Base-by-base conservation (phyloP, 2,329 filamentous ascomycete genomes). In the Colletotrichum destructivum region DNA sequence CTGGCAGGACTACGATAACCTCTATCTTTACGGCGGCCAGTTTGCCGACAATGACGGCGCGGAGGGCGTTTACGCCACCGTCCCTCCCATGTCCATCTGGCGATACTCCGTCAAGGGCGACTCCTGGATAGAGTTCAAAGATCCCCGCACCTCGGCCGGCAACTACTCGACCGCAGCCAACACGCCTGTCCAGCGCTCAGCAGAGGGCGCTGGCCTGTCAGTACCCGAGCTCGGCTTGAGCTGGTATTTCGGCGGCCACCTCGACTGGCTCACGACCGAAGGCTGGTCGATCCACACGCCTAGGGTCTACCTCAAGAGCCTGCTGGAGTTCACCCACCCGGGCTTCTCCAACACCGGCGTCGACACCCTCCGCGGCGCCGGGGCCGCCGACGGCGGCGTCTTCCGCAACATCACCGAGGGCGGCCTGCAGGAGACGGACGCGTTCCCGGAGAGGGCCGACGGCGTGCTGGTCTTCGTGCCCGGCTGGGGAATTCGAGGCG, bases 241-340 rank as follows among this genome's bases (percentile, higher is more conserved):
- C 42, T 95, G 90, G 85, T 95, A 94, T 79, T 95, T 95, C 80
- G 93, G 92, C 35, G 93, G 93, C 0, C 93, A 95, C 79, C 82
- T 93, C 7, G 93, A 95, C 78, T 78, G 81, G 77, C 82, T 82
- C 13, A 89, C 87, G 5, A 91, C 86, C 0, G 81, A 79, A 0
- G 92, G 90, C 15, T 95, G 93, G 93, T 90, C 90, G n/a, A 87
- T 88, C 62, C 86, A 89, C 64, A 85, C 89, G 26, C 81, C 84
- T 0, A 85, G 92, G 6, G 84, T 94, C 1, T 95, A 95, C 78
- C 82, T 95, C 54, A 94, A 91, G 81, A 93, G 91, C 56, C 82
- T 95, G 40, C 83, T 94, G 16, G 93, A 95, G 77, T 95, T 92
- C 76, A 94, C 92, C 0, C 93, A 93, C 75, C 93, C 93, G 0